Evolutionary conservation across 202 grass and related monocot species (phyloP).

Genomic region (Carex arenaria): DNA sequence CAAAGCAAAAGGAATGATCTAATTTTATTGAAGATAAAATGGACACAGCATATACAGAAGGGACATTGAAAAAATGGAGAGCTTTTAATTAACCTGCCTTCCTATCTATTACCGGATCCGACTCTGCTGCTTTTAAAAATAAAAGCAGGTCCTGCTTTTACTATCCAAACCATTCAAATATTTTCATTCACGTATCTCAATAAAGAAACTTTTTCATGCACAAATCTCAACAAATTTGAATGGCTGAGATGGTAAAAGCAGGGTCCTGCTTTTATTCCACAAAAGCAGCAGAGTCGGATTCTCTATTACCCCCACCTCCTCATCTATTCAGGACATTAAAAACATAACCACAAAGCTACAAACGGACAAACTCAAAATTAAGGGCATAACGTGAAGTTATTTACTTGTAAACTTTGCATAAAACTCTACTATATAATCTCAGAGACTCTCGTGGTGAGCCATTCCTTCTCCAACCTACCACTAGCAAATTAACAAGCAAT

Average conservation of each 20-base stretch:
- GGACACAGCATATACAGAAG: background rate
- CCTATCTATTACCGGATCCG: background rate
- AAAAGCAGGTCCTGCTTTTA: too few species aligned
- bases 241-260: too few species aligned
- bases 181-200: too few species aligned
- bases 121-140: too few species aligned
- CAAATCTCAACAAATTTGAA: too few species aligned
- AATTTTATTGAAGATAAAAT: background rate
- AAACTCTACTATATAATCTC: background rate
- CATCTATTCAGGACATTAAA: background rate
- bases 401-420: background rate
- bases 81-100: background rate
- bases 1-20: background rate
- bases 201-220: too few species aligned
- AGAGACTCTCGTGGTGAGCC: background rate
- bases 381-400: background rate
- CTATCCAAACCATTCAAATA: too few species aligned
- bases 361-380: background rate
- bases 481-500: background rate
- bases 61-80: background rate
- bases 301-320: background rate
- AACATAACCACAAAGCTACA: background rate
- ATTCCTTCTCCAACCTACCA: background rate
- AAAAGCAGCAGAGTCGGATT: too few species aligned
- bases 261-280: too few species aligned